Percentiles rank a stretch among this genome's conserved stretches.
phyloP scores from a whole-genome alignment of 495 filamentous ascomycete genomes.

The Penicillium ochrochloron region DNA sequence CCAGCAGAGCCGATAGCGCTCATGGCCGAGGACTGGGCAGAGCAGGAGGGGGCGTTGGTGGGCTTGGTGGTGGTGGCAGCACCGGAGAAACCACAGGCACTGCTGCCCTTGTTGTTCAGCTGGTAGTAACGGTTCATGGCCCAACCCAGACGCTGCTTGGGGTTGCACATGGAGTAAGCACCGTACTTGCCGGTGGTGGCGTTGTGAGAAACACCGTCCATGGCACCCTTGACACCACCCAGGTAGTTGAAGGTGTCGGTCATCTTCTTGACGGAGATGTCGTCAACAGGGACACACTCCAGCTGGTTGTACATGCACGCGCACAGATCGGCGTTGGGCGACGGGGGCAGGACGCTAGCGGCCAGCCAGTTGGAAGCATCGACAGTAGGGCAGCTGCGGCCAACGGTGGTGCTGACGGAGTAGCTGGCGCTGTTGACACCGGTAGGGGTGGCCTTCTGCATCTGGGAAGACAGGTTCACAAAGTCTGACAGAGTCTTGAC shows the following conservation, averaged over 20 bases:
- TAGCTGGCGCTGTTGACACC: conserved; percentile 68
- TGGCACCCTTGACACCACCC: conserved; percentile 63
- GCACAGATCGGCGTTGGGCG: conserved; percentile 78
- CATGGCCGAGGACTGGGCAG: conserved; percentile 42
- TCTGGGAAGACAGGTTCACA: conserved; percentile 69
- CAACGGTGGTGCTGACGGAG: conserved; percentile 69
- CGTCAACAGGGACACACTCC: conserved; percentile 66
- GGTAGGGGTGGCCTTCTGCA: conserved; percentile 69
- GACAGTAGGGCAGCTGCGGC: conserved; percentile 71
- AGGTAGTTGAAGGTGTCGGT: conserved; percentile 73
- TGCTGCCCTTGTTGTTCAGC: conserved; percentile 47
- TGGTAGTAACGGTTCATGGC: conserved; percentile 85
- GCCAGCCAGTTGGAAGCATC: conserved; percentile 69
- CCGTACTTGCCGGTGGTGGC: conserved; percentile 76
- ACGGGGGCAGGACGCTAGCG: conserved; percentile 74
- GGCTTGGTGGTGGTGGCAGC: conserved; percentile 55
- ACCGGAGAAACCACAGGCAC: conserved; percentile 66
- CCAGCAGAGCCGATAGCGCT: conserved; percentile 66
- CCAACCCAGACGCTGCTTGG: conserved; percentile 77
- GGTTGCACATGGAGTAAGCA: conserved; percentile 85
- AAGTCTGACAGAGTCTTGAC: conserved; percentile 75
- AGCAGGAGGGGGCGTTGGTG: conserved; percentile 56
- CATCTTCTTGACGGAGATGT: conserved; percentile 58
- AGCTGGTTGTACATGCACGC: conserved; percentile 80
- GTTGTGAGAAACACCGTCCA: conserved; percentile 74